A percentile compares a stretch with the other conserved stretches of the same genome.
phyloP scores from a whole-genome alignment of 192 early-diverging fungal genomes.

The Entomortierella chlamydospora region DNA sequence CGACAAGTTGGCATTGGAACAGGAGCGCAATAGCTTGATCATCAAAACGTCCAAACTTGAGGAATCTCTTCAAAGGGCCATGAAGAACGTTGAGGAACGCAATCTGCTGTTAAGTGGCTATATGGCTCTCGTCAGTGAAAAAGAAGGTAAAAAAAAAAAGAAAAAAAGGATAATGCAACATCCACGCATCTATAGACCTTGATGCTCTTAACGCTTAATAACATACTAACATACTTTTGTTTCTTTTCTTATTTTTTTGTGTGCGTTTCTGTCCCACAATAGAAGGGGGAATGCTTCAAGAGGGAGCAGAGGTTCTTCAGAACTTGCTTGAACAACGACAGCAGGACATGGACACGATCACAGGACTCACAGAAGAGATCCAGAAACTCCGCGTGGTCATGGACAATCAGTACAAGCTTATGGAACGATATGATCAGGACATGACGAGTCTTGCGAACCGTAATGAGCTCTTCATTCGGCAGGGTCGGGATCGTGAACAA shows the following conservation, averaged over 20 bases:
- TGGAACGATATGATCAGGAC: slow-evolving; percentile 2
- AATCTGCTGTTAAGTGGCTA: slow-evolving; percentile 2
- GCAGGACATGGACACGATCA: slow-evolving; percentile 1
- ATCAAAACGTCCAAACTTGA: slow-evolving; percentile 4
- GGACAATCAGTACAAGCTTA: slow-evolving; percentile 8
- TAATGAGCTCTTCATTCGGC: slow-evolving; percentile 9
- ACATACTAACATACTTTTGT: neutral
- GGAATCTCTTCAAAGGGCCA: neutral
- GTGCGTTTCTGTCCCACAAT: too few species aligned
- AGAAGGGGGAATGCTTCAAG: slow-evolving; percentile 17
- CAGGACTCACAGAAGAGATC: neutral
- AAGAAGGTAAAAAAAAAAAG: neutral
- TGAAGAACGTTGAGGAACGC: slow-evolving; percentile 4
- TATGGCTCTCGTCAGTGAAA: slow-evolving; percentile 2
- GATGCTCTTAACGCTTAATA: too few species aligned
- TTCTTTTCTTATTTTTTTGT: neutral
- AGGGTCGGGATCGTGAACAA: slow-evolving; percentile 12
- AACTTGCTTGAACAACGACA: slow-evolving; percentile 1
- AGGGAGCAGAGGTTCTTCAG: neutral
- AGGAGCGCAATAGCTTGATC: neutral
- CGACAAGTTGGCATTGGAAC: neutral
- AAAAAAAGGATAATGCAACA: too few species aligned
- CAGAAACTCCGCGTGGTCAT: slow-evolving; percentile 4
- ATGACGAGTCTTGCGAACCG: slow-evolving; percentile 10
- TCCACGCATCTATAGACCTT: too few species aligned